Evolutionary conservation across 768 basidiomycete genomes (phyloP).

Genomic region (Phaeotremella skinneri): DNA sequence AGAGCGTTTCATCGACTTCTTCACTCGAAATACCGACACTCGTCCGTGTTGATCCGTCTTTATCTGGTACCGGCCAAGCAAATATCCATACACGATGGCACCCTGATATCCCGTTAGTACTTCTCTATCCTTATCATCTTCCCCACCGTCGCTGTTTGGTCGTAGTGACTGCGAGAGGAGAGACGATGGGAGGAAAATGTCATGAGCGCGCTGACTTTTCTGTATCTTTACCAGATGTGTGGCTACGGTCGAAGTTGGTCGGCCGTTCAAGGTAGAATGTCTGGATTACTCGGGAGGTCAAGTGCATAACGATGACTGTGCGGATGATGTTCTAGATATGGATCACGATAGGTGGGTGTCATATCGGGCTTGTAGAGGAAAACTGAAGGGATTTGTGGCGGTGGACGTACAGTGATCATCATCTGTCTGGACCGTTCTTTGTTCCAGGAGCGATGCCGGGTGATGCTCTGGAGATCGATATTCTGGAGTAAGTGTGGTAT

Average conservation of each 20-base stretch:
- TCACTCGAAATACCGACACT: constrained; percentile 29
- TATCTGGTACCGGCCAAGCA: constrained; percentile 16
- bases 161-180: too few relatives aligned
- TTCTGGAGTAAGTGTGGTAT: constrained; percentile 59
- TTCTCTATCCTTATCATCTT: neutral
- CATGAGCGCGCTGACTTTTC: constrained; percentile 1
- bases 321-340: constrained; percentile 27
- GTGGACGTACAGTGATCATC: too few relatives aligned
- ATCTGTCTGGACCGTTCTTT: constrained; percentile 72
- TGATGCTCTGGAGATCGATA: constrained; percentile 74
- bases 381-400: too few relatives aligned
- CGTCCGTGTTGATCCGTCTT: constrained; percentile 17
- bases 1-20: too few relatives aligned
- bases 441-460: constrained; percentile 75
- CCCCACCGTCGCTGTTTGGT: too few relatives aligned
- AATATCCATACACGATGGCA: constrained; percentile 33
- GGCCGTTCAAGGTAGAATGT: constrained; percentile 30
- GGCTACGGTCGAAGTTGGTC: constrained; percentile 17
- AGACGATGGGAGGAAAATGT: too few relatives aligned
- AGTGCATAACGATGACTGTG: constrained; percentile 24
- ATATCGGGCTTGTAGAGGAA: too few relatives aligned
- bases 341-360: constrained; percentile 30
- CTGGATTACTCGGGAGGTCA: constrained; percentile 33
- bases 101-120: constrained; percentile 30
- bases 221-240: constrained; percentile 25